Evolutionary conservation across 2,329 filamentous ascomycete genomes (phyloP), one percentile per base, ranked within the genome.

Genomic region (Sclerotinia minor): DNA sequence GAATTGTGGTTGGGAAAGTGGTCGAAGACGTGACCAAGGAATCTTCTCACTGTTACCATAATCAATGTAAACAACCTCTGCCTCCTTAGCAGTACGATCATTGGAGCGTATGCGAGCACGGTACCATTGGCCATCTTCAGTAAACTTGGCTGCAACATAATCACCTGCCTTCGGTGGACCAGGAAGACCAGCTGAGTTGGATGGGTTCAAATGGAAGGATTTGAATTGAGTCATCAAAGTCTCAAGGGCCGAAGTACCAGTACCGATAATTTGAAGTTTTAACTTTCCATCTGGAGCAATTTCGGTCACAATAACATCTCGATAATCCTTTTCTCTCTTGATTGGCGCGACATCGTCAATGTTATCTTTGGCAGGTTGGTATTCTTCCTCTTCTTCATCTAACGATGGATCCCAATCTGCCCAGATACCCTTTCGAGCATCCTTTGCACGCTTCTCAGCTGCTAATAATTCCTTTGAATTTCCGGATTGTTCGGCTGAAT

Each of bases 401-500:
- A 95, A 88, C 44, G 90, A 92, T 11, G 95, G 94, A 77, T 97
- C 93, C 87, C 92, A 98, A 80, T 96, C 89, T 72, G 94, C 89
- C 94, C 95, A 99, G 73, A 98, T 78, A 58, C 92, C 92, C 81
- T 94, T 97, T 70, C 89, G 86, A 38, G 83, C 91, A 73, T 96
- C 92, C 83, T 99, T 98, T 59, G 95, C 95, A 75, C 87, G 89
- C 80, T 91, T 84, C 81, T 99, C 92, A 0, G 95, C 95, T 15
- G 90, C 90, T 75, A 94, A 89, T 11, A 98, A 87, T 80, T 98
- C 94, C 49, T 85, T 87, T 17, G 91, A 89, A 76, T 97, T 95
- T 71, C 94, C 94, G 21, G 92, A 91, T 83, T 96, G 96, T 81
- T 99, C 94, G 0, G 95, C 95, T 32, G 94, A 97, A 81, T 97